Conservation (phyloP, 192 early-diverging fungal species). For the Podila verticillata region DNA sequence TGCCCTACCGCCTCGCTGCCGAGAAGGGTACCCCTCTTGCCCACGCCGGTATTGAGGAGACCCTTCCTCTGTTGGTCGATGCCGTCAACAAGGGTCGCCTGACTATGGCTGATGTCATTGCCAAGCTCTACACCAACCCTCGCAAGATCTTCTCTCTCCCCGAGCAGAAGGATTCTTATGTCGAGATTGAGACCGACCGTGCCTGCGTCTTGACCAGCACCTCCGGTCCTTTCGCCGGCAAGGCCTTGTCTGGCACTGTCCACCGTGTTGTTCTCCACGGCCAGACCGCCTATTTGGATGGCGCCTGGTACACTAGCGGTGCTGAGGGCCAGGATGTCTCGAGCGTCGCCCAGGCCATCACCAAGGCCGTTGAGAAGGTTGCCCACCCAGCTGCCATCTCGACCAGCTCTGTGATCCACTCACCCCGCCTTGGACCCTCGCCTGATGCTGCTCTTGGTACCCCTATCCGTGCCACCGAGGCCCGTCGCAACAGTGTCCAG, state of each 20-base stretch:
- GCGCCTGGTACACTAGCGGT: slow-evolving; percentile 57
- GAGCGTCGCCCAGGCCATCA: slow-evolving; percentile 44
- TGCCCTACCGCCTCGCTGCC: slow-evolving; percentile 70
- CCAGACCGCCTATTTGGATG: slow-evolving; percentile 89
- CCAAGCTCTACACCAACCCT: slow-evolving; percentile 86
- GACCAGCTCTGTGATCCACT: slow-evolving; percentile 18
- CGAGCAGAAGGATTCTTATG: slow-evolving; percentile 91
- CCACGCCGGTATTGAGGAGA: slow-evolving; percentile 69
- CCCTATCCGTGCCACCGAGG: slow-evolving; percentile 16
- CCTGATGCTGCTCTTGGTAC: slow-evolving; percentile 13
- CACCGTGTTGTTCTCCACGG: slow-evolving; percentile 92
- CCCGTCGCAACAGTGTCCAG: slow-evolving; percentile 30
- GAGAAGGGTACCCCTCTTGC: slow-evolving; percentile 59
- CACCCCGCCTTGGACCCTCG: slow-evolving; percentile 43
- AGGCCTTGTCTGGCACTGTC: slow-evolving; percentile 74
- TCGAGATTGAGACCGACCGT: slow-evolving; percentile 94
- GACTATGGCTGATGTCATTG: slow-evolving; percentile 78
- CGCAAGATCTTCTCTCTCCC: slow-evolving; percentile 91
- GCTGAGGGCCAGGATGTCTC: slow-evolving; percentile 61
- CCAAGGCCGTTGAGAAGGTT: slow-evolving; percentile 36
- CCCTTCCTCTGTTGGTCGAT: slow-evolving; percentile 81
- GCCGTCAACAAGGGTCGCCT: slow-evolving; percentile 84
- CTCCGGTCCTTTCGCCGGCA: slow-evolving; percentile 66
- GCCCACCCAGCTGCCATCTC: slow-evolving; percentile 11
- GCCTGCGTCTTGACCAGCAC: slow-evolving; percentile 56